Evolutionary conservation across 805 yeast genomes (phyloP), one percentile per base, ranked within the genome.

Genomic region (Kodamaea laetipori): DNA sequence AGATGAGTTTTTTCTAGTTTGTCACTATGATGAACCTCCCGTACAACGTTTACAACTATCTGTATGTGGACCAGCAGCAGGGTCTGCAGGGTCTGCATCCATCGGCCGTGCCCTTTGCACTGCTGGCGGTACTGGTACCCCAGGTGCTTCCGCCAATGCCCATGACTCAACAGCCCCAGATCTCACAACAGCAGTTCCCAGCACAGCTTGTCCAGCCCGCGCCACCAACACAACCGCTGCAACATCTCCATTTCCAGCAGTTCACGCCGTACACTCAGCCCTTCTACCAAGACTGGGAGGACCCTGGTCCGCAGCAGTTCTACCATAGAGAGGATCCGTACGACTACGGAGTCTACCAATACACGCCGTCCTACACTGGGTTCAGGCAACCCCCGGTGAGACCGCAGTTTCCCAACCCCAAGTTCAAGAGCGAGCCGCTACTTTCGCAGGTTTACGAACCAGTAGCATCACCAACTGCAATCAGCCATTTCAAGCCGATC

Each of bases 401-500:
- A 12, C 41, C 37, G 23, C 21, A 19, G 28, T 38, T 24, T 37
- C 37, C 32, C 36, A 15, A 10, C 34, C n/a, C 42, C 12, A 34
- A 33, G 28, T 38, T 23, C 45, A 44, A 47, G 13, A 43, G 46
- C 39, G 50, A 49, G 32, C 51, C 51, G 3, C 32, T 36, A 6
- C 33, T 45, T 15, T 13, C 33, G 35, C 38, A 37, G 15, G 23
- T 10, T 36, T 26, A 8, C 41, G 32, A 16, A 18, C 37, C 32
- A 11, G 21, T 34, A 26, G 26, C 37, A 10, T 23, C 41, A 6
- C 38, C 38, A 11, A 19, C 41, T 3, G 13, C 31, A 13, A 39
- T 39, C 24, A 41, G 39, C 24, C 46, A 61, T 39, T 68, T 58
- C 57, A 64, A 63, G 43, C 74, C 74, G 9, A 60, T 55, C 8